Base-by-base conservation (phyloP, 2,329 filamentous ascomycete genomes). In the Bipolaris bicolor region DNA sequence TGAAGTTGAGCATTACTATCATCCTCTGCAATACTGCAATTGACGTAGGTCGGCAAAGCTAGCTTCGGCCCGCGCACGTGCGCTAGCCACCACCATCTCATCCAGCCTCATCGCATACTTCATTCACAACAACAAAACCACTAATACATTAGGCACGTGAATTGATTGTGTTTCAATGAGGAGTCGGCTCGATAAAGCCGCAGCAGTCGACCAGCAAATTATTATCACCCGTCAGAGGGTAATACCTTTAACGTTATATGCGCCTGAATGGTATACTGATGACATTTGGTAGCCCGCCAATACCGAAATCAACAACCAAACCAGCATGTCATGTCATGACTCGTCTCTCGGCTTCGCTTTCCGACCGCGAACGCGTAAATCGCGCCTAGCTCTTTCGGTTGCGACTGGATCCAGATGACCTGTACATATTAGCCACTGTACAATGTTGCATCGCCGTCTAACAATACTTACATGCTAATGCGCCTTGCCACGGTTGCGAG, bases 381-480 rank as follows among this genome's bases (percentile, higher is more conserved):
- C 59, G 63, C 63, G 53, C 60, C 67, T 69, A 69, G 61, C 71
- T 68, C 60, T 65, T 70, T 58, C 68, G 70, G 62, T 67, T 73
- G 54, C 73, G 70, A 53, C 74, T 65, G 31, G 76, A 76, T 50
- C 78, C 77, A 51, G 76, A 76, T 52, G 78, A 80, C 78, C 77
- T 80, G 24, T 3, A 22, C 0, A 9, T 6, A 61, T 73, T 45
- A 71, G 59, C 48, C n/a, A 58, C 15, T n/a, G 7, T 10, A 54
- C 20, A n/a, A 20, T 48, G 20, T 13, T 31, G 29, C 10, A 31
- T 4, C 20, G 1, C 13, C 7, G 11, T 34, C n/a, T 9, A 10
- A n/a, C n/a, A 15, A 16, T 15, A 77, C 91, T 91, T 81, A 98
- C 95, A 96, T 96, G 89, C 92, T 97, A 71, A 99, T 90, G 76